Conservation (phyloP, 768 basidiomycete species). For the Lactifluus piperatus region DNA sequence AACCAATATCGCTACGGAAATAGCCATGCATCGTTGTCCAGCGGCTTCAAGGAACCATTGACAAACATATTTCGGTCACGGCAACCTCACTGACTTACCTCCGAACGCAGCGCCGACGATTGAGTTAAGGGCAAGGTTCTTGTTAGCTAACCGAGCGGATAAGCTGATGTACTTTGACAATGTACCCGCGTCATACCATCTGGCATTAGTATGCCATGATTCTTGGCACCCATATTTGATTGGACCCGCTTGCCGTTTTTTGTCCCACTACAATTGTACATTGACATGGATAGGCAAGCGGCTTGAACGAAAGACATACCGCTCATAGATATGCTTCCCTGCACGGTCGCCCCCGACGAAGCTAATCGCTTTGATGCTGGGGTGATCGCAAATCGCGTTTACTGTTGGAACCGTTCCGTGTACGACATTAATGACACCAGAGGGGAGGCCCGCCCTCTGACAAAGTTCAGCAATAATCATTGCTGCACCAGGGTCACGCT, state of each 20-base stretch:
- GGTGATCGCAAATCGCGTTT: constrained; percentile 89
- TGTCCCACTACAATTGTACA: constrained; percentile 49
- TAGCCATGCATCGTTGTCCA: constrained; percentile 95
- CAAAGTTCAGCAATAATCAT: constrained; percentile 98
- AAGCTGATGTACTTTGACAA: background rate
- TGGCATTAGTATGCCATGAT: constrained; percentile 88
- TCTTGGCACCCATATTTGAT: constrained; percentile 93
- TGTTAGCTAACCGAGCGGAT: constrained; percentile 56
- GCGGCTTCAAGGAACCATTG: constrained; percentile 49
- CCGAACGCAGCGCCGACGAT: constrained; percentile 93
- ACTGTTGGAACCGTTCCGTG: constrained; percentile 88
- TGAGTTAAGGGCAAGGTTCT: constrained; percentile 85
- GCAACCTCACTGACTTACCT: constrained; percentile 33
- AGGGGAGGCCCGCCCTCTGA: constrained; percentile 75
- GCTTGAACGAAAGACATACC: constrained; percentile 32
- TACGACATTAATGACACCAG: constrained; percentile 85
- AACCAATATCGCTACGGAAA: constrained; percentile 85
- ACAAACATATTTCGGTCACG: constrained; percentile 19
- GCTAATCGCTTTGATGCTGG: constrained; percentile 86
- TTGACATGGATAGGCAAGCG: constrained; percentile 6
- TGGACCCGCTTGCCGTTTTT: constrained; percentile 64
- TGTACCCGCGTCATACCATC: constrained; percentile 52
- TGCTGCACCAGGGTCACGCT: constrained; percentile 93
- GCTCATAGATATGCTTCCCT: constrained; percentile 88
- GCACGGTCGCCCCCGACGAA: constrained; percentile 94